Percentiles rank a stretch among this genome's conserved stretches.
These are phyloP conservation scores for Globisporangium lucens DNA, from an alignment of 352 stramenopile species.

Conservation along the genomic window DNA sequence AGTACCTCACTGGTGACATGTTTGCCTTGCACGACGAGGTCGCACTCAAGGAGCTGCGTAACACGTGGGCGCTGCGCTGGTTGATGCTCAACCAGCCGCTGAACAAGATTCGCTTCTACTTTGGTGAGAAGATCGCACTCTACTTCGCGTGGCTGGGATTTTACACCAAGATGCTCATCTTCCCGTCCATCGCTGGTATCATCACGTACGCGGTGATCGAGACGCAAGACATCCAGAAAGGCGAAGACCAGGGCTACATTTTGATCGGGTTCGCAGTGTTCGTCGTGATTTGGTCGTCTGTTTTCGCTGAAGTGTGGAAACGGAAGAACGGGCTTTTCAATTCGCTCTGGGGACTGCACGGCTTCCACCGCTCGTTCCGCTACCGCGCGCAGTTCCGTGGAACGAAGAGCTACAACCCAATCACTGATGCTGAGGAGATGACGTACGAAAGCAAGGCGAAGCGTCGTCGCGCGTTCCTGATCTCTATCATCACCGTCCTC, in stretches of 20 bases:
- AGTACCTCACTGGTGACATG: slow-evolving; percentile 63
- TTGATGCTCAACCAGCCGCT: slow-evolving; percentile 78
- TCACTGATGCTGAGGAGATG: slow-evolving; percentile 61
- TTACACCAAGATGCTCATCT: slow-evolving; percentile 91
- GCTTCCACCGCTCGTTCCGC: slow-evolving; percentile 63
- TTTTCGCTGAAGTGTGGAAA: slow-evolving; percentile 89
- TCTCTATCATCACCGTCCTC: slow-evolving; percentile 63
- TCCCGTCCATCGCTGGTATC: slow-evolving; percentile 74
- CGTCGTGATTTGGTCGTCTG: slow-evolving; percentile 84
- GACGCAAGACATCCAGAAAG: slow-evolving; percentile 32
- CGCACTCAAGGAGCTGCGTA: slow-evolving; percentile 68
- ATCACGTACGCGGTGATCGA: slow-evolving; percentile 71
- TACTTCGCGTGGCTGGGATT: slow-evolving; percentile 93
- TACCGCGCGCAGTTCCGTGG: slow-evolving; percentile 87
- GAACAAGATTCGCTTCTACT: slow-evolving; percentile 88
- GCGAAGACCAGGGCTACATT: slow-evolving; percentile 60
- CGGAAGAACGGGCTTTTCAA: slow-evolving; percentile 84
- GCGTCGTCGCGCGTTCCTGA: slow-evolving; percentile 46
- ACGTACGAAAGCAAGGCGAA: slow-evolving; percentile 63
- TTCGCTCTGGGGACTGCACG: slow-evolving; percentile 79
- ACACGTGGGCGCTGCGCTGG: slow-evolving; percentile 75
- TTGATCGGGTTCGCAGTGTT: slow-evolving; percentile 78
- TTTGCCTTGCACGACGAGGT: slow-evolving; percentile 85
- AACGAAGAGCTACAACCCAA: slow-evolving; percentile 64
- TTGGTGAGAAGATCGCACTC: slow-evolving; percentile 88